Base-by-base conservation (phyloP, 768 basidiomycete species). In the Cubamyces lactineus region DNA sequence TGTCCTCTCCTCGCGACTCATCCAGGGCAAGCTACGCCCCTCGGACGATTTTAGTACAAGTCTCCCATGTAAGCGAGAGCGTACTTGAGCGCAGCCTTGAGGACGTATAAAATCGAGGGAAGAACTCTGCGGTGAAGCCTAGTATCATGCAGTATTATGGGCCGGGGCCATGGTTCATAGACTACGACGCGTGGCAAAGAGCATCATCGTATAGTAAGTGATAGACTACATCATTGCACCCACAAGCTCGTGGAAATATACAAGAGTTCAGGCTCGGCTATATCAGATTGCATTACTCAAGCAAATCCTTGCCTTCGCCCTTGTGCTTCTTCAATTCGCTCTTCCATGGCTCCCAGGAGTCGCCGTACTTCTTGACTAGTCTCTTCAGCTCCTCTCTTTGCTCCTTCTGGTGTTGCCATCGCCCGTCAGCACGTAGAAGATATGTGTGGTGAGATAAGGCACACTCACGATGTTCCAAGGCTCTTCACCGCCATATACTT, bases 261-360 rank as follows among this genome's bases (percentile, higher is more conserved):
- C 34, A 34, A 34, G 34, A 34, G 6, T 34, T 11, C 9, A 9
- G 16, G 40, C 16, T 52, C 61, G 61, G 47, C 39, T 26, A 54
- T 40, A 13, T 48, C 59, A 46, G 40, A 57, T 30, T 49, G 34
- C 41, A 7, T 41, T 49, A 57, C 52, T 65, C 55, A 6, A 58
- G 21, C 56, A 57, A 49, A 11, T 87, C 87, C 74, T 86, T 77
- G 3, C 92, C 92, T 53, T 82, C 82, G 63, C 88, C 85, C 74
- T 82, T 87, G 72, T 91, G 92, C 74, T 86, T 91, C 60, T 80
- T 81, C 53, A 94, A 76, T 74, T 96, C 94, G 38, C 80, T 82
- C 71, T 78, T 80, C 93, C 94, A 98, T 9, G 92, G 93, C 67
- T 90, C 90, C 89, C 89, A 95, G 1, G 78, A 80, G n/a, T 85